Evolutionary conservation across 73 alveolate species (phyloP), one percentile per base, ranked within the genome.

Genomic region (Diophrys appendiculata): DNA sequence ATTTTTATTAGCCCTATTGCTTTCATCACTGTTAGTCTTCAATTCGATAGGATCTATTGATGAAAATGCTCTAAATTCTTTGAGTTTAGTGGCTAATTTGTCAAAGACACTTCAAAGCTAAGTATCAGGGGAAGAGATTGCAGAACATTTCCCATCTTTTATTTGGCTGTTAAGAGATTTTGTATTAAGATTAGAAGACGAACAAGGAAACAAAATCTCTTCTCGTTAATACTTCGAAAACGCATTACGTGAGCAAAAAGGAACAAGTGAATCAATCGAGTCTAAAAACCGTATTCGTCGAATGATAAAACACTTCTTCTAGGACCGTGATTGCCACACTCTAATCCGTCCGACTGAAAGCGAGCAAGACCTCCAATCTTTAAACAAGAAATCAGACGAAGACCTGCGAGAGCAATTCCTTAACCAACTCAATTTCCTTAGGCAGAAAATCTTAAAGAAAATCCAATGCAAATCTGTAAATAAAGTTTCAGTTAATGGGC

Each of bases 261-360:
- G 99, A 33, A 82, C 93, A 0, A 83, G 94, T 43, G 97, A 92
- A 25, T 29, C 80, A 34, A 90, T 92, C 30, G 99, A 97, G 72
- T 70, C 92, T 65, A 94, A 94, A 70, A 97, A 97, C 84, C 89
- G 95, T 68, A 95, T 96, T 22, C 84, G 99, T 83, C 84, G 95
- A 77, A 83, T 97, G 84, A 83, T 97, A 22, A 95, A 97, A 73
- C 87, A 97, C 29, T 97, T 92, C 82, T 97, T 97, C 77, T 90
- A 90, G 14, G 99, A 97, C 29, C 87, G 99, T 84, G 99, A 97
- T 83, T 95, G 99, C 70, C 90, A 80, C 73, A 95, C 99, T 22
- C 85, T 97, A 84, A 97, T 97, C 2, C 79, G 99, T 31, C 99
- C 99, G 0, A 95, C 95, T 11, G 97, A 95, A 55, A 91, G 94